Conservation (phyloP, 768 basidiomycete species). For the Clathrus columnatus region DNA sequence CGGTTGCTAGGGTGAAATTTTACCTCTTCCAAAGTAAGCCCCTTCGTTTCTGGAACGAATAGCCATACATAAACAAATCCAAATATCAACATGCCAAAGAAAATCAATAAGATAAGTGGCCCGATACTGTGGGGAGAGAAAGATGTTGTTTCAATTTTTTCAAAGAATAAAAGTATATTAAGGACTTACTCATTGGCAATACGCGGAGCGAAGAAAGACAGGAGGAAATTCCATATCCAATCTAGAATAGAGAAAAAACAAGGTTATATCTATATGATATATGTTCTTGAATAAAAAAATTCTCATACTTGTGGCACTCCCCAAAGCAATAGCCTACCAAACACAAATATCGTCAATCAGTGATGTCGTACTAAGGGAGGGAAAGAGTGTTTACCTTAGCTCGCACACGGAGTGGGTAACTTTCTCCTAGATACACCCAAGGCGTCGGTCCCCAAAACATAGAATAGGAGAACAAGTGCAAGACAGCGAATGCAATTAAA, state of each 20-base stretch:
- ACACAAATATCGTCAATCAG: background rate
- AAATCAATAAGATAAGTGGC: conserved; percentile 66
- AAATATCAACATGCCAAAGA: conserved; percentile 64
- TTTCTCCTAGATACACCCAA: conserved; percentile 66
- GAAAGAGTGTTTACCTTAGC: conserved; percentile 35
- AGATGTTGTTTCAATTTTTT: background rate
- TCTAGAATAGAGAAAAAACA: conserved; percentile 19
- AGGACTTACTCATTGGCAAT: conserved; percentile 43
- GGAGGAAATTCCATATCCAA: conserved; percentile 72
- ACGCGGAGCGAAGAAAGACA: conserved; percentile 63
- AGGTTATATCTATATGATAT: background rate
- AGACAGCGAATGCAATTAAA: conserved; percentile 67
- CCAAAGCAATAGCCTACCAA: conserved; percentile 52
- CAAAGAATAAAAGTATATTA: background rate
- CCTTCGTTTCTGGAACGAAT: conserved; percentile 75
- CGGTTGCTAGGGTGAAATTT: background rate
- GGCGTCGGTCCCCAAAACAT: conserved; percentile 75
- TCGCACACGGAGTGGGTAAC: conserved; percentile 72
- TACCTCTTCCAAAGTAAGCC: conserved; percentile 66
- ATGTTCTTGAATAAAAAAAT: background rate
- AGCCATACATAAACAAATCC: conserved; percentile 68
- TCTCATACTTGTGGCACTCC: conserved; percentile 45
- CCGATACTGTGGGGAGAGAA: conserved; percentile 39
- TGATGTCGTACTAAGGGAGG: background rate
- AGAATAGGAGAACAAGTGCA: conserved; percentile 64